Percentiles rank a stretch among this genome's conserved stretches.
These are phyloP conservation scores for Talaromyces sp. DNA, from an alignment of 2,329 filamentous ascomycete genomes.

Conservation along the genomic window DNA sequence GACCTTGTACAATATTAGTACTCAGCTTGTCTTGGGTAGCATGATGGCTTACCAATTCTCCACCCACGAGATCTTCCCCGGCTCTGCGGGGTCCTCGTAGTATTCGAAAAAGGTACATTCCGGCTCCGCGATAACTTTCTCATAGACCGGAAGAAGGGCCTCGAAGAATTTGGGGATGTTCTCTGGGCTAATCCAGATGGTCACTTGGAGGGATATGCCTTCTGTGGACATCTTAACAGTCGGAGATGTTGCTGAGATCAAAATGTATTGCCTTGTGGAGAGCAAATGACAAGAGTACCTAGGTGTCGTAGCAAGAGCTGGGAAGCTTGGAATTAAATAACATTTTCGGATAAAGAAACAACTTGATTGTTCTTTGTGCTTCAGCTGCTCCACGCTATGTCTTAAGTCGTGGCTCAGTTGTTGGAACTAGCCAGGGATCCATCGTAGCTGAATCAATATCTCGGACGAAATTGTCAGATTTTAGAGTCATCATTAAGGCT, in stretches of 20 bases:
- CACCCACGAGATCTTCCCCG: conserved; percentile 41
- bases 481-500: not conserved
- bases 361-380: not conserved
- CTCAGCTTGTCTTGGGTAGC: too few species aligned
- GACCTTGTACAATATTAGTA: not conserved
- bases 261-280: too few species aligned
- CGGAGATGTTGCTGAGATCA: not conserved
- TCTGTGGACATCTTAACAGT: not conserved
- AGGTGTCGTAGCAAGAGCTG: not conserved
- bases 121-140: conserved; percentile 42
- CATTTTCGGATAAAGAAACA: not conserved
- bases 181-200: conserved; percentile 19
- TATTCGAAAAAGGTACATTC: conserved; percentile 48
- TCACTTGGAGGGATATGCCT: conserved; percentile 7
- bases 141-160: conserved; percentile 39
- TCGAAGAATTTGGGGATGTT: conserved; percentile 31
- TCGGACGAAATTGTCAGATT: not conserved
- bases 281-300: too few species aligned
- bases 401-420: not conserved
- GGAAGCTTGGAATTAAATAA: not conserved
- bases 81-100: conserved; percentile 35
- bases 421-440: not conserved
- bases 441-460: not conserved
- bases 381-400: not conserved
- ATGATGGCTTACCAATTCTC: conserved; percentile 39